Conservation (phyloP, 768 basidiomycete genomes). For the Psilocybe tampanensis region DNA sequence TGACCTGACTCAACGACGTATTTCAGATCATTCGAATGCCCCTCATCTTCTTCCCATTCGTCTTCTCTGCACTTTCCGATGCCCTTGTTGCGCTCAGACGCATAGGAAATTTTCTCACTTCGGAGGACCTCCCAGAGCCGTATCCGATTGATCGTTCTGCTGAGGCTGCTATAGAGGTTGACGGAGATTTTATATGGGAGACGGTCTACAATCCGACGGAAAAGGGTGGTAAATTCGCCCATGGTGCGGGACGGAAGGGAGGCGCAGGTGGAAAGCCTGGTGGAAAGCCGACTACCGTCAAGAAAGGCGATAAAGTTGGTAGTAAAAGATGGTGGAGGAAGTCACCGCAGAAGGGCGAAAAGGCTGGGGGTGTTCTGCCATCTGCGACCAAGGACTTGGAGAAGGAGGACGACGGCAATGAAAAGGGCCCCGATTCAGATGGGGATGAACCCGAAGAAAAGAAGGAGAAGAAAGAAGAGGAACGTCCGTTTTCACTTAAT, state of each 20-base stretch:
- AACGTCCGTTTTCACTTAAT: slow-evolving; percentile 54
- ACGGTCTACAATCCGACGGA: slow-evolving; percentile 23
- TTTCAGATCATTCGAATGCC: slow-evolving; percentile 58
- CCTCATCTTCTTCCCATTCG: slow-evolving; percentile 56
- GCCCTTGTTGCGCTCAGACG: slow-evolving; percentile 53
- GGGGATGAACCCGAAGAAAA: slow-evolving; percentile 4
- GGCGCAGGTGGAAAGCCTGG: neutral
- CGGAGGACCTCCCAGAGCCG: slow-evolving; percentile 55
- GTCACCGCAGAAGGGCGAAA: neutral
- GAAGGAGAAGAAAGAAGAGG: slow-evolving; percentile 25
- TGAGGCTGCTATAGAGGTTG: slow-evolving; percentile 44
- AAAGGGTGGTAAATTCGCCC: slow-evolving; percentile 17
- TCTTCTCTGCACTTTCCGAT: slow-evolving; percentile 51
- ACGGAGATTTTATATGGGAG: slow-evolving; percentile 60
- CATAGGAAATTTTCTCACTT: slow-evolving; percentile 51
- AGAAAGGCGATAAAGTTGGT: neutral
- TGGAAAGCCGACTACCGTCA: neutral
- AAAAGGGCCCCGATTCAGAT: neutral
- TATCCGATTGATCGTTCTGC: slow-evolving; percentile 43
- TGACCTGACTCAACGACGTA: too few species aligned
- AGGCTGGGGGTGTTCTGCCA: neutral
- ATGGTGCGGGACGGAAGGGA: slow-evolving; percentile 4
- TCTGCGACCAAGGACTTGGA: slow-evolving; percentile 14
- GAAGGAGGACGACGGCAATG: slow-evolving; percentile 14
- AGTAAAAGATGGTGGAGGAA: slow-evolving; percentile 7